Evolutionary conservation across 2,329 filamentous ascomycete genomes (phyloP).

Genomic region (Talaromyces funiculosus): DNA sequence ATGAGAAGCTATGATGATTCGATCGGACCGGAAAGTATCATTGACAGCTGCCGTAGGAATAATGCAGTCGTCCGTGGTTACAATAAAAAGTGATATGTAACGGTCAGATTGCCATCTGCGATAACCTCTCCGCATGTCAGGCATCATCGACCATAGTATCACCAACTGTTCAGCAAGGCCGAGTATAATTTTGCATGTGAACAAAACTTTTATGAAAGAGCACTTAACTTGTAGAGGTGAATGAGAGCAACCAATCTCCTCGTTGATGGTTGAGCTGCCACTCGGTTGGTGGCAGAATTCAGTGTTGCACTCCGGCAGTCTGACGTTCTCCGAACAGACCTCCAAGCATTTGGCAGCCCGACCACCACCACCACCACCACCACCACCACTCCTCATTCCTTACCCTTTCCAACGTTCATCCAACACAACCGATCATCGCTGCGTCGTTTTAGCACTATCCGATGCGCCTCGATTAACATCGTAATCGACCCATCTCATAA

Average conservation of each 20-base stretch:
- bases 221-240: background rate
- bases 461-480: slow-evolving; percentile 8
- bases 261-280: background rate
- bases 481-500: slow-evolving; percentile 6
- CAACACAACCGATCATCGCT: background rate
- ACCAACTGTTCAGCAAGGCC: background rate
- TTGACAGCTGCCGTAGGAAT: background rate
- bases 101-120: background rate
- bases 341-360: slow-evolving; percentile 13
- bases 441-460: slow-evolving; percentile 15
- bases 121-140: background rate
- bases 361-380: slow-evolving; percentile 7
- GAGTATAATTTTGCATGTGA: background rate
- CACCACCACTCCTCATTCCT: slow-evolving; percentile 17
- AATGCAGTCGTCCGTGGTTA: no score
- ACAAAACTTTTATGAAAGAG: no score
- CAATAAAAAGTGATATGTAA: no score
- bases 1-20: background rate
- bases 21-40: background rate
- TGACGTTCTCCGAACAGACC: slow-evolving; percentile 31
- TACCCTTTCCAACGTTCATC: background rate
- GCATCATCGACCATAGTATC: background rate
- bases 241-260: no score
- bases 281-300: background rate
- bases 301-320: slow-evolving; percentile 29